These are phyloP conservation scores for Coffea humblotiana DNA, from an alignment of 305 asterid genomes.

Conservation along the genomic window DNA sequence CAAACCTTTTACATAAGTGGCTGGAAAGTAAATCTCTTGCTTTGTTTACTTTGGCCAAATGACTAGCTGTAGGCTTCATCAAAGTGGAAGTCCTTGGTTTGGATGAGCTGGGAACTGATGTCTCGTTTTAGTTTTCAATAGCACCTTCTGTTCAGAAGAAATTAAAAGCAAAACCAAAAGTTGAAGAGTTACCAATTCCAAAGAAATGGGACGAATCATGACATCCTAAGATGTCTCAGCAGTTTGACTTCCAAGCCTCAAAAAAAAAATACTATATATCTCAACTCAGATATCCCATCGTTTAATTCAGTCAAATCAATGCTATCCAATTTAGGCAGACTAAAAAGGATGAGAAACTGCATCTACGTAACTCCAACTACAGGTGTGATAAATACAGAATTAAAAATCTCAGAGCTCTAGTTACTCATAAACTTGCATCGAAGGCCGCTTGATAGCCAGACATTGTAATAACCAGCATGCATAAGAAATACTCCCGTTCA, in stretches of 20 bases:
- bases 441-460: neutral
- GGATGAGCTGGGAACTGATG: conserved; percentile 28
- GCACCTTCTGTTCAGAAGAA: conserved; percentile 35
- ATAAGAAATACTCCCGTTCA: neutral
- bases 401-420: neutral
- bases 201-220: neutral
- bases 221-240: neutral
- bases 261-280: neutral
- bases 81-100: conserved; percentile 52
- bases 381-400: neutral
- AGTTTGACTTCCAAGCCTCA: neutral
- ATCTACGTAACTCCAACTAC: neutral
- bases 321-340: neutral
- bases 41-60: conserved; percentile 69
- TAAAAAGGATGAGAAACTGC: neutral
- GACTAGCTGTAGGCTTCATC: conserved; percentile 87
- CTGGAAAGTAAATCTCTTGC: conserved; percentile 35
- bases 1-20: conserved; percentile 50
- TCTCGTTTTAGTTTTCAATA: conserved; percentile 38
- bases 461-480: neutral
- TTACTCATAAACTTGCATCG: neutral
- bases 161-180: conserved; percentile 4
- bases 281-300: neutral
- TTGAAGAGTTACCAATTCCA: neutral
- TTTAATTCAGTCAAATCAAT: neutral